These are phyloP conservation scores for Plasmodium falciparum DNA, from an alignment of 169 alveolate genomes.

Conservation along the genomic window DNA sequence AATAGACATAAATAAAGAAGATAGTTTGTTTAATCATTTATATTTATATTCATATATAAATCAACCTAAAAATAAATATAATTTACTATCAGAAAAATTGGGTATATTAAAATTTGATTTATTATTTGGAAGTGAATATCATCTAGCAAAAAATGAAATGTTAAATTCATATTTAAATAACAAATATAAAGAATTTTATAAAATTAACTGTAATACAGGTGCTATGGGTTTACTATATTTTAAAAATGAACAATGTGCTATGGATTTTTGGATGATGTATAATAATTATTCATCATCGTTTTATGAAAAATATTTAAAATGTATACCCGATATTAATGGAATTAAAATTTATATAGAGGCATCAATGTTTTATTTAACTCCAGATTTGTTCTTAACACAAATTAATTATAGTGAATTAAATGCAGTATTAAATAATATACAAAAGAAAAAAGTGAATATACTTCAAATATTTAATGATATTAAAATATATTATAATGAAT, in stretches of 20 bases:
- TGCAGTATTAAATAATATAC: slow-evolving; percentile 23
- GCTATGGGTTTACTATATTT: slow-evolving; percentile 39
- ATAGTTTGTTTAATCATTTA: background rate
- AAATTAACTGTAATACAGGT: slow-evolving; percentile 12
- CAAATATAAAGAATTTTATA: slow-evolving; percentile 19
- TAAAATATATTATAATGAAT: background rate
- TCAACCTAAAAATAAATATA: slow-evolving; percentile 24
- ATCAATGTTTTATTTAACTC: slow-evolving; percentile 19
- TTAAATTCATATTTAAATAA: background rate
- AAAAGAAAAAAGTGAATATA: background rate
- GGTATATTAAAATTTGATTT: slow-evolving; percentile 62
- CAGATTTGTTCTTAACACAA: slow-evolving; percentile 31
- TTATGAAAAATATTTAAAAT: slow-evolving; percentile 16
- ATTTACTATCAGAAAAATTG: slow-evolving; percentile 23
- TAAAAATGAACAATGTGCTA: slow-evolving; percentile 65
- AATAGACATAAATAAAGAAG: background rate
- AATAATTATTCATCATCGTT: background rate
- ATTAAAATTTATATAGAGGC: slow-evolving; percentile 66
- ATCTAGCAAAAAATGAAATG: slow-evolving; percentile 25
- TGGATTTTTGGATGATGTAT: slow-evolving; percentile 30
- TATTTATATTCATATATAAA: slow-evolving; percentile 26
- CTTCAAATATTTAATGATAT: slow-evolving; percentile 10
- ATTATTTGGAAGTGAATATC: slow-evolving; percentile 26
- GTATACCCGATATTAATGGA: slow-evolving; percentile 48
- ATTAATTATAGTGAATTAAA: slow-evolving; percentile 45